Evolutionary conservation across 495 filamentous ascomycete species (phyloP).

Genomic region (Penicillium dipodomyicola): DNA sequence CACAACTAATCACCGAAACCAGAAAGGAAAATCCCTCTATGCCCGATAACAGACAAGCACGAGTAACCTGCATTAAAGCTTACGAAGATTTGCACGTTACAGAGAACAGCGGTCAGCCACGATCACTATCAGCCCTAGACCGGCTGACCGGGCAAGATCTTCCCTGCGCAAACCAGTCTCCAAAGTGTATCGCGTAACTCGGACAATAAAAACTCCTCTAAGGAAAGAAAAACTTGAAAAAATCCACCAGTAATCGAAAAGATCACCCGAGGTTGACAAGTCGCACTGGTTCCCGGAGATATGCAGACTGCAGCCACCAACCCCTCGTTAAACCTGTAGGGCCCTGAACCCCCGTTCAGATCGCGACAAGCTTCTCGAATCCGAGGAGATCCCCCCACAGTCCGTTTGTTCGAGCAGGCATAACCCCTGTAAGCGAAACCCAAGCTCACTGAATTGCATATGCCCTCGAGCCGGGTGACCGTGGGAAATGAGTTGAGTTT

Average conservation of each 20-base stretch:
- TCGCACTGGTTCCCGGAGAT: constrained; percentile 3
- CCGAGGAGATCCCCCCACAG: constrained; percentile 25
- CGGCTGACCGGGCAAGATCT: neutral
- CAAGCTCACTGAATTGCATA: constrained; percentile 14
- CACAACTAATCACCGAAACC: constrained; percentile 2
- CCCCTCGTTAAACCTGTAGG: constrained; percentile 1
- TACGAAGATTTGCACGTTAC: constrained; percentile 14
- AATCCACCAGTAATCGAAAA: neutral
- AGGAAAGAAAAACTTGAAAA: neutral
- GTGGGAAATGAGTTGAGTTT: constrained; percentile 7
- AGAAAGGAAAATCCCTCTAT: neutral
- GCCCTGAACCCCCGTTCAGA: constrained; percentile 15
- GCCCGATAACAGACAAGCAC: constrained; percentile 15
- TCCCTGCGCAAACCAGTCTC: neutral
- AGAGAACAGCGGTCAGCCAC: constrained; percentile 31
- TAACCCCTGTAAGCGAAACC: constrained; percentile 18
- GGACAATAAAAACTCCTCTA: constrained; percentile 1
- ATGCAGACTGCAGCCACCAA: constrained; percentile 5
- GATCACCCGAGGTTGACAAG: neutral
- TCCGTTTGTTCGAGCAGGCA: constrained; percentile 22
- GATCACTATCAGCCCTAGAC: constrained; percentile 18
- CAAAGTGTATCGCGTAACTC: neutral
- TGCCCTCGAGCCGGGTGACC: constrained; percentile 21
- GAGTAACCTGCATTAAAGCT: constrained; percentile 12
- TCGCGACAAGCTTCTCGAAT: constrained; percentile 33